Evolutionary conservation across 208 protist genomes (phyloP), one percentile per base, ranked within the genome.

Genomic region (Porcisia hertigi): DNA sequence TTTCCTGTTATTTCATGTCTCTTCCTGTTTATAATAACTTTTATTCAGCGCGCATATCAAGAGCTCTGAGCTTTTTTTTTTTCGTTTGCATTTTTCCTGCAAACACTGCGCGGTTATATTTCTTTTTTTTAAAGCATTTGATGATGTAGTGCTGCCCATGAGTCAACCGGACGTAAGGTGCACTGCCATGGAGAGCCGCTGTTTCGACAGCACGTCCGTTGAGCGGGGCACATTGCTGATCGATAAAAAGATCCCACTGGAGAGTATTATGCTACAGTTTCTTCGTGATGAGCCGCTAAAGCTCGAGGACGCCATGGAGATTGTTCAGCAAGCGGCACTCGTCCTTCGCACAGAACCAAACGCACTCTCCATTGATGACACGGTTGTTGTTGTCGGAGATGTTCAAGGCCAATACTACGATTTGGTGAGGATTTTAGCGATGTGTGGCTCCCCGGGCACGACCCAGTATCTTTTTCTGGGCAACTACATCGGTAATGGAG

Each of bases 391-490:
- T 36, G 96, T 98, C 3, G 98, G 98, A 30, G 96, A 98, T 82
- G 79, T 99, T 72, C 96, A 98, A 75, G 98, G 97, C 55, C 98
- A 99, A 80, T 93, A 97, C 52, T 95, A 96, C 79, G 96, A 98
- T 73, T 73, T 98, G 23, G 79, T 89, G 14, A 95, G 98, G 75
- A 87, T 98, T 52, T 70, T 98, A 34, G 73, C 79, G 36, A 77
- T 95, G 20, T 92, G 80, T 3, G 92, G 93, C 16, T 80, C 83
- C 67, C 79, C 89, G 41, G 69, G 54, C 18, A 82, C 92, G 36
- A 99, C 94, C 6, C 98, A 99, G 73, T 99, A 99, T 76, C 81
- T 99, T 1, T 99, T 99, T 77, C 90, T 99, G 79, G 98, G 99
- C 20, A 99, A 99, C 85, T 99, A 99, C 76, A 98, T 99, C 4